These are phyloP conservation scores for Neonectria coccinea DNA, from an alignment of 2,329 filamentous ascomycete genomes.

Conservation along the genomic window DNA sequence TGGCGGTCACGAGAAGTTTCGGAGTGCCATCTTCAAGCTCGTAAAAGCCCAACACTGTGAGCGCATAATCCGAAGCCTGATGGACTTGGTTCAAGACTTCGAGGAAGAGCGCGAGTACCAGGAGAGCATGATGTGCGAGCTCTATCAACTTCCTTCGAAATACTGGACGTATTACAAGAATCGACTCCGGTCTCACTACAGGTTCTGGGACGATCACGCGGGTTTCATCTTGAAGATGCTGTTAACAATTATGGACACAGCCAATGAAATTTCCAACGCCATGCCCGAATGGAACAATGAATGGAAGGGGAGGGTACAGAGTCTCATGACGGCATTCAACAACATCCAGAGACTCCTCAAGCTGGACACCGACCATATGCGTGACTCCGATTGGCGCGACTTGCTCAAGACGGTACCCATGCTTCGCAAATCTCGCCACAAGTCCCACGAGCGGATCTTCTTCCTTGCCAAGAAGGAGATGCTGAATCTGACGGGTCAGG, in stretches of 20 bases:
- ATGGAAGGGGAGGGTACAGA: conserved; percentile 33
- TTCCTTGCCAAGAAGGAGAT: conserved; percentile 41
- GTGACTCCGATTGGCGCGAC: conserved; percentile 36
- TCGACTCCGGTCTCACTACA: conserved; percentile 5
- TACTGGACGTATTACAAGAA: conserved; percentile 33
- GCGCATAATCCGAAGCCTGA: conserved; percentile 35
- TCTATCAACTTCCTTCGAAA: conserved; percentile 33
- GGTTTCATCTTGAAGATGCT: conserved; percentile 5
- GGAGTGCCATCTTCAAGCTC: neutral
- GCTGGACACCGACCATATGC: conserved; percentile 12
- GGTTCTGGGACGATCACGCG: conserved; percentile 20
- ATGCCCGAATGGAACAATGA: conserved; percentile 6
- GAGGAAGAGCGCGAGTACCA: conserved; percentile 34
- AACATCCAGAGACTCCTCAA: conserved; percentile 30
- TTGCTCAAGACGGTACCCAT: conserved; percentile 40
- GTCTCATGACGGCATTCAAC: conserved; percentile 20
- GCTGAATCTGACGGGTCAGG: conserved; percentile 29
- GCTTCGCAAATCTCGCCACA: conserved; percentile 40
- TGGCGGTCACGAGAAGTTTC: neutral
- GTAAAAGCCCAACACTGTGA: conserved; percentile 12
- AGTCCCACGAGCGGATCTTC: conserved; percentile 33
- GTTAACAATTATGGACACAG: neutral
- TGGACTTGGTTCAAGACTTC: conserved; percentile 29
- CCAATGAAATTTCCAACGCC: neutral
- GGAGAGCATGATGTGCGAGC: conserved; percentile 41